Evolutionary conservation across 176 grass and related monocot species (phyloP).

Genomic region (Oryza meyeriana): DNA sequence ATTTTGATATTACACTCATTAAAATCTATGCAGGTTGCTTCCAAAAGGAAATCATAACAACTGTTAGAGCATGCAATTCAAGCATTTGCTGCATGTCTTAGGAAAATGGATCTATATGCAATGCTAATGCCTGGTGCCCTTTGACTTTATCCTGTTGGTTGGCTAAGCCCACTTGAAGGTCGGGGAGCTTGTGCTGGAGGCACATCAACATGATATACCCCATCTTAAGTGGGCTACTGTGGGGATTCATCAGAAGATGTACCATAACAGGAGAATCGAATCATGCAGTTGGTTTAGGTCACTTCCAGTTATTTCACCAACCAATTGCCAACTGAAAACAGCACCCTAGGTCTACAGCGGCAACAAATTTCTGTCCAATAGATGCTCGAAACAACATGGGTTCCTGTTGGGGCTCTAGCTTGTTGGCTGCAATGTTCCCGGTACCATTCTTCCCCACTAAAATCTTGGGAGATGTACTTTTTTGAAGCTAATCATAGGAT

Average conservation of each 20-base stretch:
- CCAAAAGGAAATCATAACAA: constrained; percentile 22
- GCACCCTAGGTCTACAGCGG: constrained; percentile 16
- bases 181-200: constrained; percentile 14
- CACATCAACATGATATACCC: constrained; percentile 38
- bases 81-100: constrained; percentile 30
- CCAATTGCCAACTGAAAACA: constrained; percentile 66
- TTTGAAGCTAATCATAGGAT: constrained; percentile 38
- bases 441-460: constrained; percentile 39
- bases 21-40: constrained; percentile 17
- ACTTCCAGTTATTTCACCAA: constrained; percentile 26
- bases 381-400: constrained; percentile 41
- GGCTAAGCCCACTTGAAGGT: constrained; percentile 57
- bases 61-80: constrained; percentile 18
- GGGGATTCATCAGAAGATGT: constrained; percentile 39
- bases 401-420: constrained; percentile 39
- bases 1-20: constrained; percentile 8
- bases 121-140: constrained; percentile 37
- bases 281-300: constrained; percentile 43
- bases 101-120: neutral
- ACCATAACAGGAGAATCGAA: constrained; percentile 34
- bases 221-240: constrained; percentile 32
- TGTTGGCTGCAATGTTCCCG: constrained; percentile 51
- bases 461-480: constrained; percentile 35
- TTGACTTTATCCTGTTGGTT: constrained; percentile 93
- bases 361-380: constrained; percentile 42